Evolutionary conservation across 495 filamentous ascomycete species (phyloP).

Genomic region (Tuber calosporum): DNA sequence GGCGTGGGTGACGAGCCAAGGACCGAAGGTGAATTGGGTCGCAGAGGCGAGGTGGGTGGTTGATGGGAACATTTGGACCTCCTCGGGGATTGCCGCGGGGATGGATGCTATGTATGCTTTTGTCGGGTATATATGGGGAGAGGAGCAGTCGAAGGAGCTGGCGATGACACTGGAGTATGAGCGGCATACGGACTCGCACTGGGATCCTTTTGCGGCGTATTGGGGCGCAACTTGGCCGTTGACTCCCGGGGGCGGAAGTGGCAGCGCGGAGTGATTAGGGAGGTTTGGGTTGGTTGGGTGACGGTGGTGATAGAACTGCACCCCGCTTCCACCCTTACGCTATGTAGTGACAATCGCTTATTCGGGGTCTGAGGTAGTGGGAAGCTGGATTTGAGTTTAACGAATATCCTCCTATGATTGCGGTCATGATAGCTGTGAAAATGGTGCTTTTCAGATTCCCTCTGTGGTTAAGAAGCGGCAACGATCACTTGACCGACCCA

Average conservation of each 20-base stretch:
- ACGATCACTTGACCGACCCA: background rate
- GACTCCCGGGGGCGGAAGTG: background rate
- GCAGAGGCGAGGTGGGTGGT: constrained; percentile 56
- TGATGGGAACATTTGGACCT: constrained; percentile 63
- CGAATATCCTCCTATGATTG: background rate
- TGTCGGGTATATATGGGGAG: constrained; percentile 46
- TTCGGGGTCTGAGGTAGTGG: background rate
- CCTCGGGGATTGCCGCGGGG: constrained; percentile 56
- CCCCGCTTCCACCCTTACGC: background rate
- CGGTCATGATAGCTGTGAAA: background rate
- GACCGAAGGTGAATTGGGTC: constrained; percentile 53
- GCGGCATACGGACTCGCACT: constrained; percentile 33
- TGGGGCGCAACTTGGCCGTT: constrained; percentile 28
- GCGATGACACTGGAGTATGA: constrained; percentile 43
- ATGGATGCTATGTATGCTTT: constrained; percentile 59
- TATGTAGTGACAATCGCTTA: background rate
- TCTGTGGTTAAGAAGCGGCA: background rate
- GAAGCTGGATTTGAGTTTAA: background rate
- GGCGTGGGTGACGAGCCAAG: constrained; percentile 44
- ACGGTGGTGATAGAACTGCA: background rate
- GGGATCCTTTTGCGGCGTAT: constrained; percentile 45
- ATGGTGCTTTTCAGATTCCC: background rate
- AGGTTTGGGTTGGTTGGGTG: background rate
- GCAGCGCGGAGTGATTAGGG: background rate
- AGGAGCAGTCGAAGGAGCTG: constrained; percentile 29